Evolutionary conservation across 2,329 filamentous ascomycete genomes (phyloP).

Genomic region (Aspergillus japonicus): DNA sequence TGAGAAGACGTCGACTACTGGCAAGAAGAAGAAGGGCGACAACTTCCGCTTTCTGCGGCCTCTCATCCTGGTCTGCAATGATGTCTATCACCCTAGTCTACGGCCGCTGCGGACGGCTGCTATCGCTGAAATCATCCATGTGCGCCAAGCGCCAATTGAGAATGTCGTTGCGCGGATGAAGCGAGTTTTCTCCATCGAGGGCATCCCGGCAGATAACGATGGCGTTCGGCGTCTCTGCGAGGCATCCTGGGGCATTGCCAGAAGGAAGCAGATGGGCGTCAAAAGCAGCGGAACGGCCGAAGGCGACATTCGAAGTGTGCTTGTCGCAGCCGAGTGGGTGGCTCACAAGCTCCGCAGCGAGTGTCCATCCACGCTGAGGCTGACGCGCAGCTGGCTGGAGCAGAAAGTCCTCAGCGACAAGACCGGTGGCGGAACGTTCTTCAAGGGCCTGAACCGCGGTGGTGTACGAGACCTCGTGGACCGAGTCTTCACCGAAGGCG

Average conservation of each 20-base stretch:
- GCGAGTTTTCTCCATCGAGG: constrained; percentile 81
- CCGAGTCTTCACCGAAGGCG: constrained; percentile 64
- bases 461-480: constrained; percentile 65
- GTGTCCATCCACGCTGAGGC: constrained; percentile 35
- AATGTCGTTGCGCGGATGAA: constrained; percentile 81
- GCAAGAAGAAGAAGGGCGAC: constrained; percentile 68
- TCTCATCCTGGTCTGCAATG: constrained; percentile 93
- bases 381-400: constrained; percentile 62
- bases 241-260: constrained; percentile 63
- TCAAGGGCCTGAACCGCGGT: constrained; percentile 61
- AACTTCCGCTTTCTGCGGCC: constrained; percentile 84
- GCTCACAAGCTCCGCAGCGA: constrained; percentile 57
- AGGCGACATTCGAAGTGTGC: constrained; percentile 62
- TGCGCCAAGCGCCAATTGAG: constrained; percentile 83
- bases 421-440: constrained; percentile 53
- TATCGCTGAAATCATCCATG: constrained; percentile 85
- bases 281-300: constrained; percentile 48
- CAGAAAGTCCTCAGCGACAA: constrained; percentile 55
- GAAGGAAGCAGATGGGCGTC: constrained; percentile 52
- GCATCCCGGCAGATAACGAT: constrained; percentile 82
- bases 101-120: constrained; percentile 80
- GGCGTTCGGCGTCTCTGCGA: constrained; percentile 73
- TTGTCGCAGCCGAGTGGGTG: constrained; percentile 66
- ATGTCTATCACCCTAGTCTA: constrained; percentile 88
- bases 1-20: constrained; percentile 23